These are phyloP conservation scores for Acrocalymma vagum DNA, from an alignment of 2,329 filamentous ascomycete species.

Conservation along the genomic window DNA sequence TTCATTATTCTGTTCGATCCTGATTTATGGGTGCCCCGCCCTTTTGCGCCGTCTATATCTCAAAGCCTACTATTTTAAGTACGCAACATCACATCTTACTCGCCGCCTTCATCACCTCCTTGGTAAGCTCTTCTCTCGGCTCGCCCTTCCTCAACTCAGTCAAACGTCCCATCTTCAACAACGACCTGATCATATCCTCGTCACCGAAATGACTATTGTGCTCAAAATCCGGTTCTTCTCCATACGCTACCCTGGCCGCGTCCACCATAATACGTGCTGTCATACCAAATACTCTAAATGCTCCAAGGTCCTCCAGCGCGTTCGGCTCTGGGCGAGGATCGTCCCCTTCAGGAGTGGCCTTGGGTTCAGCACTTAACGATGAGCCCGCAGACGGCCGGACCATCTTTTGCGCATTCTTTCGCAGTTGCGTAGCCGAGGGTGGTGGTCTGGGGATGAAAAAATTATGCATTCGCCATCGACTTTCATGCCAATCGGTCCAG, in stretches of 20 bases:
- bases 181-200: slow-evolving; percentile 68
- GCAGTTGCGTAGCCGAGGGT: slow-evolving; percentile 14
- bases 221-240: slow-evolving; percentile 84
- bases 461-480: slow-evolving; percentile 87
- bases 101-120: slow-evolving; percentile 59
- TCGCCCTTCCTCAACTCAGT: slow-evolving; percentile 59
- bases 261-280: slow-evolving; percentile 91
- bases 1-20: too few species aligned
- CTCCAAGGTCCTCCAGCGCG: slow-evolving; percentile 52
- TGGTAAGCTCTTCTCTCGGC: slow-evolving; percentile 63
- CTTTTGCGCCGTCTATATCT: too few species aligned
- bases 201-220: slow-evolving; percentile 71
- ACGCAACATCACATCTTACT: slow-evolving; percentile 56
- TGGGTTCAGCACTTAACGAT: slow-evolving; percentile 2
- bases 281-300: slow-evolving; percentile 94
- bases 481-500: slow-evolving; percentile 82
- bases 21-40: too few species aligned
- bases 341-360: slow-evolving; percentile 21
- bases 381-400: slow-evolving; percentile 3
- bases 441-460: slow-evolving; percentile 77
- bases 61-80: too few species aligned
- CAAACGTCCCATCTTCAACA: slow-evolving; percentile 66
- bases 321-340: slow-evolving; percentile 47
- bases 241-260: slow-evolving; percentile 84
- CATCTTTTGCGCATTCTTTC: slow-evolving; percentile 10